phyloP scores from a whole-genome alignment of 2,329 filamentous ascomycete genomes.

The Mycosphaerelloides madeirae region DNA sequence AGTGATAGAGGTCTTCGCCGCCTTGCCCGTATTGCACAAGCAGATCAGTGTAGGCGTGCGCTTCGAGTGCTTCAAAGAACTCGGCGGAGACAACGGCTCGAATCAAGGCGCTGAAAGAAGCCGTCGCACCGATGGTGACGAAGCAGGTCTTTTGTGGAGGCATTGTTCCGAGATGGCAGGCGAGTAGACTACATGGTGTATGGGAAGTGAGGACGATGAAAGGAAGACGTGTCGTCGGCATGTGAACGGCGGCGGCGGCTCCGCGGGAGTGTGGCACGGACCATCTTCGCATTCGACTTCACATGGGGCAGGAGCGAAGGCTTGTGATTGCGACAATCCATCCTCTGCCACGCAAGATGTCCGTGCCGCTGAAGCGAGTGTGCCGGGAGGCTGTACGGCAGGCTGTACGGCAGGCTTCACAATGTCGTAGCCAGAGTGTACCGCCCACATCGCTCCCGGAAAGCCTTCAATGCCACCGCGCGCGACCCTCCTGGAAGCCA shows the following conservation, averaged over 20 bases:
- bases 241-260: conserved; percentile 4
- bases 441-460: conserved; percentile 1
- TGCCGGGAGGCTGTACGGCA: conserved; percentile 25
- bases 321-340: background rate
- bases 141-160: conserved; percentile 58
- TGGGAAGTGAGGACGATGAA: conserved; percentile 1
- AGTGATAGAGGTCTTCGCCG: conserved; percentile 51
- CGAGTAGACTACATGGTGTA: conserved; percentile 15
- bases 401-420: conserved; percentile 17
- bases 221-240: background rate
- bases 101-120: conserved; percentile 71
- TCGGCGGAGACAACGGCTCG: conserved; percentile 56
- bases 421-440: conserved; percentile 6
- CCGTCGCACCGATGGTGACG: conserved; percentile 88
- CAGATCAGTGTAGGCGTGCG: conserved; percentile 64
- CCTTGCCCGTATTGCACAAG: conserved; percentile 76
- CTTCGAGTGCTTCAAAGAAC: conserved; percentile 59
- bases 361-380: conserved; percentile 26
- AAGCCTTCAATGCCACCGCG: conserved; percentile 9
- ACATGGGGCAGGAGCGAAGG: conserved; percentile 3
- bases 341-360: conserved; percentile 21
- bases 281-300: conserved; percentile 11
- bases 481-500: background rate
- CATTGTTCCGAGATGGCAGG: conserved; percentile 6
- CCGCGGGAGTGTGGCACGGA: conserved; percentile 14